phyloP scores from a whole-genome alignment of 371 early-diverging fungal genomes.

The Massospora cicadina region DNA sequence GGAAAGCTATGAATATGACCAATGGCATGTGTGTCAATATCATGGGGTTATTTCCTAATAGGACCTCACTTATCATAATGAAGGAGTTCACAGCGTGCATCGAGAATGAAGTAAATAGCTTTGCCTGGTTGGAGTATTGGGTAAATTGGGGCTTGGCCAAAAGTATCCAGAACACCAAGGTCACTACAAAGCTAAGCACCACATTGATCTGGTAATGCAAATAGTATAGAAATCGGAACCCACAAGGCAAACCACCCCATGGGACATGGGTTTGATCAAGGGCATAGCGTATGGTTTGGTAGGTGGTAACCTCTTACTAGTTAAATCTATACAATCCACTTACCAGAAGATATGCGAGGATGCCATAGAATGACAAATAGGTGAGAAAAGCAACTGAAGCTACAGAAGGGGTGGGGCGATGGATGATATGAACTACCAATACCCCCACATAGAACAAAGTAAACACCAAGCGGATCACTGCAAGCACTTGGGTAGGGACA shows the following conservation, averaged over 20 bases:
- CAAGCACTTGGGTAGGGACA: neutral
- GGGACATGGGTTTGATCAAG: neutral
- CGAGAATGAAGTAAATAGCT: neutral
- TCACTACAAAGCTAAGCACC: constrained; percentile 1
- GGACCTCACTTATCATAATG: neutral
- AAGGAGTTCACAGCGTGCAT: constrained; percentile 6
- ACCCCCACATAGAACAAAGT: neutral
- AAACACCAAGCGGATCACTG: neutral
- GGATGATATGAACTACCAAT: neutral
- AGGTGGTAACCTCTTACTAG: constrained; percentile 2
- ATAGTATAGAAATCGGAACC: constrained; percentile 2
- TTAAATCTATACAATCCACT: neutral
- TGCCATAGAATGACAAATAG: neutral
- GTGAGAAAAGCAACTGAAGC: neutral
- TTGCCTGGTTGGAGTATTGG: neutral
- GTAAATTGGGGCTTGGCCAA: neutral
- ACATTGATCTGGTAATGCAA: neutral
- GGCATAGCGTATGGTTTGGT: neutral
- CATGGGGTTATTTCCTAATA: neutral
- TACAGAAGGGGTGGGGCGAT: neutral
- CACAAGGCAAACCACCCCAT: neutral
- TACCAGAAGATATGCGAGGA: constrained; percentile 6
- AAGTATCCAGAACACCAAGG: constrained; percentile 1
- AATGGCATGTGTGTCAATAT: neutral
- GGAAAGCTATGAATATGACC: neutral